Conservation (phyloP, 2,329 filamentous ascomycete genomes). For the Phialemonium atrogriseum region DNA sequence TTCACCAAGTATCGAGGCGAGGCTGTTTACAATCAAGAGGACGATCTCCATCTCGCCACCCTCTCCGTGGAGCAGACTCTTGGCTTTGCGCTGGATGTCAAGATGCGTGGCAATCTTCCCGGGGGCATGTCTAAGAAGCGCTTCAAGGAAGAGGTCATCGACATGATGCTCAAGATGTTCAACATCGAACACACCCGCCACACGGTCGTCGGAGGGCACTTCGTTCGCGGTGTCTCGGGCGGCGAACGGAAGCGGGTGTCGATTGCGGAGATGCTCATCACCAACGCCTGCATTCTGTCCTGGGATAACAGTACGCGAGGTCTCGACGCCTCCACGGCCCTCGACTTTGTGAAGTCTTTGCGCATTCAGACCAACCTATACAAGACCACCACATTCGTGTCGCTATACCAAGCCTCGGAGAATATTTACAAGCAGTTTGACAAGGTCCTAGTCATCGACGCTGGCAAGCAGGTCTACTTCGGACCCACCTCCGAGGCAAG, state of each 20-base stretch:
- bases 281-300: conserved; percentile 60
- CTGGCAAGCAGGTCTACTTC: conserved; percentile 68
- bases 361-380: conserved; percentile 78
- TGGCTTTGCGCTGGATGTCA: conserved; percentile 75
- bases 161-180: conserved; percentile 79
- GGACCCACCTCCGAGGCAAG: conserved; percentile 61
- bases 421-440: conserved; percentile 74
- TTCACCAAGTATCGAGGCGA: conserved; percentile 74
- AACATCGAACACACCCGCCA: conserved; percentile 83
- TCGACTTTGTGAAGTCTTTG: conserved; percentile 51
- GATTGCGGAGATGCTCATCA: conserved; percentile 77
- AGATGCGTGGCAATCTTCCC: conserved; percentile 73
- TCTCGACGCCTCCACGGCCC: conserved; percentile 45
- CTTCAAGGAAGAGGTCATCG: conserved; percentile 70
- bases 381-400: conserved; percentile 76
- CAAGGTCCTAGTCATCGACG: conserved; percentile 76
- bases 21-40: conserved; percentile 78
- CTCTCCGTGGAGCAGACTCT: conserved; percentile 84
- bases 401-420: conserved; percentile 78
- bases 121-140: conserved; percentile 59
- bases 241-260: conserved; percentile 74
- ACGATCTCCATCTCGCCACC: conserved; percentile 78
- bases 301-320: conserved; percentile 64
- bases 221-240: conserved; percentile 72
- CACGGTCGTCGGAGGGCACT: conserved; percentile 77